Base-by-base conservation (phyloP, 2,329 filamentous ascomycete species). In the Clarireedia sp. region DNA sequence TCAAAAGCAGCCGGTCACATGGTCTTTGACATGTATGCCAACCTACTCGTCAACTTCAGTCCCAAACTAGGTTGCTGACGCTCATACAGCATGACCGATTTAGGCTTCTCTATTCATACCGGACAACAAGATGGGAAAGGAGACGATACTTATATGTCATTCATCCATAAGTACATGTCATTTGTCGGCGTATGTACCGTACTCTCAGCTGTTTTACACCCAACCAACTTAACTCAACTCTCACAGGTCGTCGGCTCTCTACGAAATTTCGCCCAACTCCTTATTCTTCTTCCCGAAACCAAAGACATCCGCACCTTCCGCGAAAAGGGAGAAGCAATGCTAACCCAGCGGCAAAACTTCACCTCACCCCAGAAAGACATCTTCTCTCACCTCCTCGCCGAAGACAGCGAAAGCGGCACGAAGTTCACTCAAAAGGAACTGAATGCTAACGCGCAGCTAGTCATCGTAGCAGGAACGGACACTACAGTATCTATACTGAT, bases 1-100 rank as follows among this genome's bases (percentile, higher is more conserved):
- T 44, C 56, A 2, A 56, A 55, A 14, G 33, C 54, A 10, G 52
- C 59, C 41, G 55, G 57, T 5, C 45, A 56, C 21, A 36, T 62
- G 19, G 44, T 55, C 12, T 62, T 62, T 33, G 60, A 60, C 37
- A 56, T 60, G 60, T 61, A 47, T 45, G 51, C 52, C 6, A 21
- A 24, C 5, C 10, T 9, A 4, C 17, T 24, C 14, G 12, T 38
- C 41, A 51, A 41, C 17, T 14, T 9, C 23, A 14, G 19, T 33
- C 9, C 29, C 10, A 8, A 29, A 33, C 29, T 33, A 33, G 10
- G 2, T 12, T 12, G 29, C 29, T 33, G 10, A 33, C 29, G 29
- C 29, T 33, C 29, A 33, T 4, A 14, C 21, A 62, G 60, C 29
- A 62, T 60, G 54, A 48, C 57, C 7, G 60, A 59, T 37, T 44